Conservation (phyloP, 768 basidiomycete genomes). For the Russula vinacea region DNA sequence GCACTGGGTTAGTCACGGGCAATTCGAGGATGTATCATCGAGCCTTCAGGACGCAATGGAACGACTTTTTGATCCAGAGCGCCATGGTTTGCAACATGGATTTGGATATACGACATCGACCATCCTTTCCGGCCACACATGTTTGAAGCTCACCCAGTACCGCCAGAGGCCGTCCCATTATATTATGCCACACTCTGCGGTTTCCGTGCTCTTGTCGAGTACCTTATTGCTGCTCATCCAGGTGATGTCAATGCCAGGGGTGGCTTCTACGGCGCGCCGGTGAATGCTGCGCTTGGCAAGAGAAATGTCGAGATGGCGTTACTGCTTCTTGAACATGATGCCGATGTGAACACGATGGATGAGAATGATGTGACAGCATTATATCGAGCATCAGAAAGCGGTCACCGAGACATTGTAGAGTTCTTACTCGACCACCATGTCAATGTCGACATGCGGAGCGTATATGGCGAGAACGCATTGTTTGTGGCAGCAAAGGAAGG, state of each 20-base stretch:
- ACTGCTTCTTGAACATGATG: background rate
- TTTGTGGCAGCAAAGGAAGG: background rate
- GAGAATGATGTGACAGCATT: background rate
- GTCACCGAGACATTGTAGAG: background rate
- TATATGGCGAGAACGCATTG: background rate
- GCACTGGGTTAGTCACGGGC: slow-evolving; percentile 11
- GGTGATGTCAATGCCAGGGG: background rate
- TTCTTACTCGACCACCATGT: background rate
- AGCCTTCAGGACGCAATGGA: background rate
- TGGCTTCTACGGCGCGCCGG: background rate
- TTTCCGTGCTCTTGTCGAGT: background rate
- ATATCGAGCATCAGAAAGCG: background rate
- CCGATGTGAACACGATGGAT: background rate
- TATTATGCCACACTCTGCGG: slow-evolving; percentile 18
- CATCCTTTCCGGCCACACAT: background rate
- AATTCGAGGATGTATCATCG: background rate
- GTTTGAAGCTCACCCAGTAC: background rate
- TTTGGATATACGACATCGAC: slow-evolving; percentile 13
- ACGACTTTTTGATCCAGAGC: background rate
- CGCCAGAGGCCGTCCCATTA: background rate
- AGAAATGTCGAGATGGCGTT: background rate
- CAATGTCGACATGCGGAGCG: background rate
- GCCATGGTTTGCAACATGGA: slow-evolving; percentile 9
- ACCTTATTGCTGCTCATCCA: background rate
- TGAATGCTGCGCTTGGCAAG: background rate